These are phyloP conservation scores for Pleurozium schreberi DNA, from an alignment of 225 moss, liverwort and hornwort species.

Conservation along the genomic window DNA sequence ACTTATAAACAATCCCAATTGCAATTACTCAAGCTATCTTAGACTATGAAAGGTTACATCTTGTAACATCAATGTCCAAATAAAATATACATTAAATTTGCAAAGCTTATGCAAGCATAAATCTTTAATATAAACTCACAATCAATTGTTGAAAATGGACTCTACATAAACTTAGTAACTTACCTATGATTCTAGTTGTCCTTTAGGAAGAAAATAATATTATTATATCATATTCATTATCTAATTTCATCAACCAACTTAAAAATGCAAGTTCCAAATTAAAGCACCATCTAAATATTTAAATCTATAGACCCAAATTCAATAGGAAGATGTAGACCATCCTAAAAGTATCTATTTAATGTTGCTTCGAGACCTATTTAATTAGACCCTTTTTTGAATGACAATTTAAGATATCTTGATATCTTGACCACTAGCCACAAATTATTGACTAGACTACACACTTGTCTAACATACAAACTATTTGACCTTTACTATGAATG, in stretches of 20 bases:
- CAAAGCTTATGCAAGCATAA: background rate
- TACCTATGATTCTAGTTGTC: too few species aligned
- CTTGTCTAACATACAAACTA: background rate
- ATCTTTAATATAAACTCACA: background rate
- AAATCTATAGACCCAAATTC: background rate
- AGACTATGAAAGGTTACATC: background rate
- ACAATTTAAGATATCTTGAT: rapidly evolving
- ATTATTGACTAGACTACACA: background rate
- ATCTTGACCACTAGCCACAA: rapidly evolving
- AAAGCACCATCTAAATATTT: background rate
- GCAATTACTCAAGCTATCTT: background rate
- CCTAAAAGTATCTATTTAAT: background rate
- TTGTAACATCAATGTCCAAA: background rate
- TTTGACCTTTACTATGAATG: background rate
- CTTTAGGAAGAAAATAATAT: background rate
- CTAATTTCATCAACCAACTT: background rate
- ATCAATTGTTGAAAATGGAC: background rate
- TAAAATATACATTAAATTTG: background rate
- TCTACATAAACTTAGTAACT: too few species aligned
- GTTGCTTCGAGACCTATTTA: background rate
- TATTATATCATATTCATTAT: background rate
- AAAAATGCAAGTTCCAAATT: background rate
- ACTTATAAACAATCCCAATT: background rate
- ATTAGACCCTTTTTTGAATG: background rate
- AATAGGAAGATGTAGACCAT: background rate